A percentile compares a stretch with the other conserved stretches of the same genome.
Conservation (phyloP, 1,139 yeast genomes). For the Hansenula anomala region DNA sequence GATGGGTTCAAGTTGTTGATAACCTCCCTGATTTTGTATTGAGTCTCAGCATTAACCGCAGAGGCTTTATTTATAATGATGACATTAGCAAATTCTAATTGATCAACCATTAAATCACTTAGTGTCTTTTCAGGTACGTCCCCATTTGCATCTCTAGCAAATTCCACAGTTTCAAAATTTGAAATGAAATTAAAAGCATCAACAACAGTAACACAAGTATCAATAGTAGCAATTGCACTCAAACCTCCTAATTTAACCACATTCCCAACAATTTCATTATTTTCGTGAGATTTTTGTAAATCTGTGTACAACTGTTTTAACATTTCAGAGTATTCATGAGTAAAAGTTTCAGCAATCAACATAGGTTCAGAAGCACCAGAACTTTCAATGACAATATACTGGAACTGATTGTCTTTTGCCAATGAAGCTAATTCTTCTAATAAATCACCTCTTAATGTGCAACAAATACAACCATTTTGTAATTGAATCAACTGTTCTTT, state of each 20-base stretch:
- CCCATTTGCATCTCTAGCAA: constrained; percentile 36
- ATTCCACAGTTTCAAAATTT: constrained; percentile 39
- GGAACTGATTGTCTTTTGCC: constrained; percentile 30
- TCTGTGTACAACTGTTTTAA: constrained; percentile 20
- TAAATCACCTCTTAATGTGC: constrained; percentile 42
- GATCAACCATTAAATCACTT: constrained; percentile 41
- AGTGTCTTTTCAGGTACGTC: constrained; percentile 39
- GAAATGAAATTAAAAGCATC: constrained; percentile 36
- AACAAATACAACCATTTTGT: constrained; percentile 45
- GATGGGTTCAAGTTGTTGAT: constrained; percentile 37
- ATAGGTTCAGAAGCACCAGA: constrained; percentile 45
- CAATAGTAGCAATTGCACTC: constrained; percentile 33
- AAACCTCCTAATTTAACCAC: constrained; percentile 36
- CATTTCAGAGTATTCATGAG: constrained; percentile 33
- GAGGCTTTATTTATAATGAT: constrained; percentile 36
- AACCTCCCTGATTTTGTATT: constrained; percentile 26
- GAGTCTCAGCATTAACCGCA: constrained; percentile 23
- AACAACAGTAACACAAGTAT: constrained; percentile 42
- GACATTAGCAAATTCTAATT: constrained; percentile 42
- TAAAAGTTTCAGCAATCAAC: constrained; percentile 46
- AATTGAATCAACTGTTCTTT: constrained; percentile 39
- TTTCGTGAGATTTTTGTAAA: constrained; percentile 9
- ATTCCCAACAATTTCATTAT: constrained; percentile 24
- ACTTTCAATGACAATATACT: constrained; percentile 40
- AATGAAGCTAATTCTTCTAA: constrained; percentile 36